Evolutionary conservation across 805 yeast genomes (phyloP), one percentile per base, ranked within the genome.

Genomic region (Sugiyamaella mastotermitis): DNA sequence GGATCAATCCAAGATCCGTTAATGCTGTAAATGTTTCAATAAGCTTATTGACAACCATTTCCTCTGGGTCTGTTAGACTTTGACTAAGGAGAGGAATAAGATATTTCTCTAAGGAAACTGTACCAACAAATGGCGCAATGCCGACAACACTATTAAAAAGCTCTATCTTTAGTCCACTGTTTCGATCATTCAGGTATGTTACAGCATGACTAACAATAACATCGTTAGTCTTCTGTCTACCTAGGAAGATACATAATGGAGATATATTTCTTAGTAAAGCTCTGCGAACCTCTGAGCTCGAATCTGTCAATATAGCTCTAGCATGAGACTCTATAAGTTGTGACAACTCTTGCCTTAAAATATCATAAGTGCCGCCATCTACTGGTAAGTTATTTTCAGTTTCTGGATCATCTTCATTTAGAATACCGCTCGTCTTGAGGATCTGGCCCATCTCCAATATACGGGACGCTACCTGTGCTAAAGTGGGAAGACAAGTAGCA

Each of bases 201-300:
- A 92, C 88, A 40, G 88, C 64, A 63, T 92, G 97, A 31, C 95
- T 87, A 33, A 92, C 61, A 16, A 92, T 78, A 28, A 92, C 67
- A 55, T 92, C 97, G 53, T 84, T 88, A 0, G 96, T 82, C 48
- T 78, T 83, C 38, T 85, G 94, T 39, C 80, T 77, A 0, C 96
- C 96, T 54, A 92, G 79, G 42, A 82, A 83, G 7, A 78, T 68
- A 50, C 96, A 85, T 3, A 92, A 58, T 0, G 87, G 83, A 5
- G 82, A 64, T n/a, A 88, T 80, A 43, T 83, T 76, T 30, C 70
- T 62, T 33, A 92, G 64, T 6, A 92, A 60, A 0, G 92, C 71
- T 26, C 83, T 71, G 42, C 82, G 76, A 0, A 88, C 95, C 35
- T 66, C 64, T 0, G 80, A 58, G 39, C 72, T 76, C 4, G 68